A percentile compares a stretch with the other conserved stretches of the same genome.
Evolutionary conservation across 352 stramenopile species (phyloP).

Genomic region (Pythium brassicae): DNA sequence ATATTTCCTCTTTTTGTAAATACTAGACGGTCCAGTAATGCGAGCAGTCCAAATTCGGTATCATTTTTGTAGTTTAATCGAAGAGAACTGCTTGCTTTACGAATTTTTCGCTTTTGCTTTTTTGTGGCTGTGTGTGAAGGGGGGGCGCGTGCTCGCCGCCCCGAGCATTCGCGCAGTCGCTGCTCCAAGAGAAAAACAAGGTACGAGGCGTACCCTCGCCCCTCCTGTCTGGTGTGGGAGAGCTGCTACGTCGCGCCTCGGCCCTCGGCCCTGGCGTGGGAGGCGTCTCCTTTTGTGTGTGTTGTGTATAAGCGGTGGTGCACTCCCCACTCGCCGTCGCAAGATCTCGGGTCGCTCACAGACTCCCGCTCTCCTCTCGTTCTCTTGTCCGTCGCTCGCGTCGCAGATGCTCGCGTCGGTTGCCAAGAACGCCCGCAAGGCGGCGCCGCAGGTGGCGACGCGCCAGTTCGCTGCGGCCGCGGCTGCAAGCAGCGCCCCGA

Average conservation of each 20-base stretch:
- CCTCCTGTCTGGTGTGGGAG: too few relatives aligned
- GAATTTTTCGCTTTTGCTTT: background rate
- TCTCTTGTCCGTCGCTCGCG: background rate
- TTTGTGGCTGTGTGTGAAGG: too few relatives aligned
- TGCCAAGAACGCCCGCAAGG: constrained; percentile 64
- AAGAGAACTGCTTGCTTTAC: too few relatives aligned
- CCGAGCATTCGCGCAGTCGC: constrained; percentile 18
- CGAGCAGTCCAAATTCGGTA: too few relatives aligned
- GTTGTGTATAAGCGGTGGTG: too few relatives aligned
- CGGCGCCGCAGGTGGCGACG: constrained; percentile 27
- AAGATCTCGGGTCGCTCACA: background rate
- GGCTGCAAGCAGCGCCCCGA: constrained; percentile 16
- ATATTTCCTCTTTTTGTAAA: too few relatives aligned
- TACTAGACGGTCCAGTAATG: too few relatives aligned
- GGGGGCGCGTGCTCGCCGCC: background rate
- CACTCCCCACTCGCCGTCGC: too few relatives aligned
- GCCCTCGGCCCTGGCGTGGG: too few relatives aligned
- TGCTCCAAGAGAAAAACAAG: constrained; percentile 16
- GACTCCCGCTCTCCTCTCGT: background rate
- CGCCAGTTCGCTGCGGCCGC: constrained; percentile 33
- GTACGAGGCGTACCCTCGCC: background rate
- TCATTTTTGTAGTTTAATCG: too few relatives aligned
- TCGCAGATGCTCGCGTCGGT: constrained; percentile 64
- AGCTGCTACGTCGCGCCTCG: too few relatives aligned
- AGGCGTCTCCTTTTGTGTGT: too few relatives aligned